phyloP scores from a whole-genome alignment of 495 filamentous ascomycete genomes.

The Neurospora sublineolata region DNA sequence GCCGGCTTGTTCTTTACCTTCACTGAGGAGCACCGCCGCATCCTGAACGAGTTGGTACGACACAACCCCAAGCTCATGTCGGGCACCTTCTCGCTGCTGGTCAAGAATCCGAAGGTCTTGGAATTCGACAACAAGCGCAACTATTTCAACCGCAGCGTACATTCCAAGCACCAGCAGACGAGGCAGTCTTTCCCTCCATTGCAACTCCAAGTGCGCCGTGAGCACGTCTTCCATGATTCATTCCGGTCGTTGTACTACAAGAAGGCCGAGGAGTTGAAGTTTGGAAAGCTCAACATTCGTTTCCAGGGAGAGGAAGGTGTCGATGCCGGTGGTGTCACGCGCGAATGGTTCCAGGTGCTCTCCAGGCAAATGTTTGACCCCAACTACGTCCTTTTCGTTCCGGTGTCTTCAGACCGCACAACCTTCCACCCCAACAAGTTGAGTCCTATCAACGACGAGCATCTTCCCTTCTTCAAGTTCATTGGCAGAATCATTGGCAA shows the following conservation, averaged over 20 bases:
- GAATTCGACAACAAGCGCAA: slow-evolving; percentile 99
- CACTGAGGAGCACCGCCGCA: slow-evolving; percentile 95
- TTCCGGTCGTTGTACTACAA: slow-evolving; percentile 96
- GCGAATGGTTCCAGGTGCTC: slow-evolving; percentile 99
- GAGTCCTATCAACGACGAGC: slow-evolving; percentile 87
- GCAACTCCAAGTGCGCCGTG: slow-evolving; percentile 80
- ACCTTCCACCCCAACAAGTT: slow-evolving; percentile 96
- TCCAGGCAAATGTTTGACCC: slow-evolving; percentile 98
- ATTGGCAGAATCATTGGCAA: slow-evolving; percentile 98
- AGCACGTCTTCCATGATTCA: slow-evolving; percentile 96
- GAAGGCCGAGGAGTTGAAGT: slow-evolving; percentile 89
- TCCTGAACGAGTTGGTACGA: slow-evolving; percentile 94
- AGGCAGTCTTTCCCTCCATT: slow-evolving; percentile 54
- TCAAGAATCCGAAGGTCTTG: slow-evolving; percentile 96
- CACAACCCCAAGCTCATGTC: slow-evolving; percentile 98
- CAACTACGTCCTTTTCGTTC: slow-evolving; percentile 91
- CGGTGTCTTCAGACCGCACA: slow-evolving; percentile 93
- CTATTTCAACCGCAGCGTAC: slow-evolving; percentile 91
- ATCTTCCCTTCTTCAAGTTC: slow-evolving; percentile 98
- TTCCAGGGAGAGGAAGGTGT: slow-evolving; percentile 98
- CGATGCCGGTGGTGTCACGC: slow-evolving; percentile 92
- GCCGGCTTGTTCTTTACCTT: slow-evolving; percentile 95
- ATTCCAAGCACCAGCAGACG: slow-evolving; percentile 57
- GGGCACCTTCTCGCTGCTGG: slow-evolving; percentile 85
- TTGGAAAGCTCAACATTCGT: slow-evolving; percentile 91